A percentile compares a stretch with the other conserved stretches of the same genome.
phyloP scores from a whole-genome alignment of 805 yeast species.

The Ogataea nitratoaversa region DNA sequence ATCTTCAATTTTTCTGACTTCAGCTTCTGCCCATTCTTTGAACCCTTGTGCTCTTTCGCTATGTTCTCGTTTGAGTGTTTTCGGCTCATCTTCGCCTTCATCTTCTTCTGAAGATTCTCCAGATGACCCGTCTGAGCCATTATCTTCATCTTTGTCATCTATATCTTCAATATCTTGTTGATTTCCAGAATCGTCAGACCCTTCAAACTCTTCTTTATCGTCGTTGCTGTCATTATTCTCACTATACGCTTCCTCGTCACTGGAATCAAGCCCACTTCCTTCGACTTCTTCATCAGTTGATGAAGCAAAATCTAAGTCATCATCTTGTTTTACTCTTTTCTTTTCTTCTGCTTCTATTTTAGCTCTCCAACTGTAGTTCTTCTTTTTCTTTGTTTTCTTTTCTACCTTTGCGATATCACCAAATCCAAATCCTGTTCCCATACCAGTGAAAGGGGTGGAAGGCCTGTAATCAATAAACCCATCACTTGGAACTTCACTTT shows the following conservation, averaged over 20 bases:
- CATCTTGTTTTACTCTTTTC: constrained; percentile 42
- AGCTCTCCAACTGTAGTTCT: constrained; percentile 73
- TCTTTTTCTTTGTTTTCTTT: constrained; percentile 46
- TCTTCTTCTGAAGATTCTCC: constrained; percentile 27
- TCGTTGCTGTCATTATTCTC: constrained; percentile 13
- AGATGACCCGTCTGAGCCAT: constrained; percentile 20
- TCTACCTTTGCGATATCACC: constrained; percentile 38
- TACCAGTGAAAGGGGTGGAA: constrained; percentile 45
- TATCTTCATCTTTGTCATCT: constrained; percentile 25
- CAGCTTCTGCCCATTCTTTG: constrained; percentile 84
- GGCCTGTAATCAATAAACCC: constrained; percentile 72
- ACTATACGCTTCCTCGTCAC: constrained; percentile 22
- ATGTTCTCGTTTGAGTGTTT: constrained; percentile 36
- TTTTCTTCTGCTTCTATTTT: constrained; percentile 46
- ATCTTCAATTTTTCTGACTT: constrained; percentile 62
- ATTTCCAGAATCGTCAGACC: constrained; percentile 24
- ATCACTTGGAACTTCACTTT: constrained; percentile 21
- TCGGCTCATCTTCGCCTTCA: constrained; percentile 31
- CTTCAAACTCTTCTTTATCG: constrained; percentile 6
- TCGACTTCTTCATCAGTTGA: constrained; percentile 28
- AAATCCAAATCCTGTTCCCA: constrained; percentile 71
- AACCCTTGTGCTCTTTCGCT: constrained; percentile 57
- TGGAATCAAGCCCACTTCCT: constrained; percentile 23
- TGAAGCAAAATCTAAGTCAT: constrained; percentile 55
- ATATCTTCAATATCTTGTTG: constrained; percentile 26